Evolutionary conservation across 805 yeast species (phyloP).

Genomic region (Yamadazyma phyllophila): DNA sequence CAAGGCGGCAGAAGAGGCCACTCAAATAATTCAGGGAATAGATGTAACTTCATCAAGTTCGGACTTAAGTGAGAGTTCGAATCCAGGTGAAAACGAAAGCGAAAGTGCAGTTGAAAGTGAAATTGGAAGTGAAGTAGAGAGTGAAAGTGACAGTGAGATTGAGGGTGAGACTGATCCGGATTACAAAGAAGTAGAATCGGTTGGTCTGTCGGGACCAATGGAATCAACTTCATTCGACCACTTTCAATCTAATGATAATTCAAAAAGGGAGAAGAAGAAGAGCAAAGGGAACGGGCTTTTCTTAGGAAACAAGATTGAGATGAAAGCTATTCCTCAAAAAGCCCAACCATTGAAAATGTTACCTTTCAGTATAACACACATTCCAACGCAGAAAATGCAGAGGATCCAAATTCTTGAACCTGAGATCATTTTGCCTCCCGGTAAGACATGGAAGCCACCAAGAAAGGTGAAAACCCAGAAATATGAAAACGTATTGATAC

Average conservation of each 20-base stretch:
- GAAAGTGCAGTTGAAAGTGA: too few species aligned
- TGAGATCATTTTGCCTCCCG: neutral
- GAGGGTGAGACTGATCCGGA: neutral
- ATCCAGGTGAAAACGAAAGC: neutral
- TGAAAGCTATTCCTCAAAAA: neutral
- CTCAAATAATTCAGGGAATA: neutral
- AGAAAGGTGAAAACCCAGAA: neutral
- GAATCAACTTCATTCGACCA: neutral
- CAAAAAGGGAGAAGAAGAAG: neutral
- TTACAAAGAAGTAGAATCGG: neutral
- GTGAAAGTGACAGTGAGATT: neutral
- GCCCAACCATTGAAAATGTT: neutral
- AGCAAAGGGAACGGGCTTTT: neutral
- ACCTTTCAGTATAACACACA: neutral
- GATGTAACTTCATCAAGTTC: neutral
- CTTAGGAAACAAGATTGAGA: neutral
- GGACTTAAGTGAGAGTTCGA: neutral
- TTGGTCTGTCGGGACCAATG: neutral
- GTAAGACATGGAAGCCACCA: neutral
- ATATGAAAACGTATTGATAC: neutral
- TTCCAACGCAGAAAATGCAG: neutral
- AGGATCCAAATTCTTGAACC: neutral
- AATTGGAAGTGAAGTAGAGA: too few species aligned
- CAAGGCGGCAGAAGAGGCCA: neutral
- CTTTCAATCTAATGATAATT: neutral